Evolutionary conservation across 2,329 filamentous ascomycete species (phyloP), one percentile per base, ranked within the genome.

Genomic region (Daldinia sp.): DNA sequence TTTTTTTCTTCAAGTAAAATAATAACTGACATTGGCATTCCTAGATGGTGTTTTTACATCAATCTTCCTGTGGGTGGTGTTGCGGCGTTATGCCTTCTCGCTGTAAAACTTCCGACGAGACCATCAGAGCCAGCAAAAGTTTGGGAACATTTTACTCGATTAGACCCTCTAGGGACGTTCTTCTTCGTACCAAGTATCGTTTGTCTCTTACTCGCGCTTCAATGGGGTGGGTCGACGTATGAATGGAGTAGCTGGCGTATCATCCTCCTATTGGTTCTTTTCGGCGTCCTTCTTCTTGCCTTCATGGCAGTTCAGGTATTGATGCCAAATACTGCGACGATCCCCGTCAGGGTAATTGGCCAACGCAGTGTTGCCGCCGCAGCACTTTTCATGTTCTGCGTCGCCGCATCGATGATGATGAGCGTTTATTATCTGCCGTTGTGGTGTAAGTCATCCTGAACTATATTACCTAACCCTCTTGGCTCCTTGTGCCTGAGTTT

Each of bases 151-250:
- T 74, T 88, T 59, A 79, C 81, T 69, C 83, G 86, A 0, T 67
- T 77, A 59, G 88, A 90, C 64, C 87, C 87, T 0, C 74, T 89
- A 1, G 89, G 89, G 28, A 89, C 87, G 6, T 74, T 86, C 13
- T 83, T 89, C 76, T 87, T 91, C 69, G 77, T 91, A 15, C 88
- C 89, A 0, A 83, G 84, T 35, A 83, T 89, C 42, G 81, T 90
- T 13, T 88, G 84, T 68, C 85, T 91, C 41, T 78, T 91, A 2
- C 80, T 92, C 4, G 89, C 89, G 0, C 80, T 92, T 37, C 86
- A 91, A 73, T 91, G 88, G 88, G 88, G 87, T 58, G 88, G 88
- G 3, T 78, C 77, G 12, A 73, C 69, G 3, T 78, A 88, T 71
- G 68, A 80, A 0, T 90, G 87, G 88, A 79, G 75, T 42, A 82